Percentiles rank a stretch among this genome's conserved stretches.
Evolutionary conservation across 805 yeast genomes (phyloP).

Genomic region (Hanseniaspora occidentalis): DNA sequence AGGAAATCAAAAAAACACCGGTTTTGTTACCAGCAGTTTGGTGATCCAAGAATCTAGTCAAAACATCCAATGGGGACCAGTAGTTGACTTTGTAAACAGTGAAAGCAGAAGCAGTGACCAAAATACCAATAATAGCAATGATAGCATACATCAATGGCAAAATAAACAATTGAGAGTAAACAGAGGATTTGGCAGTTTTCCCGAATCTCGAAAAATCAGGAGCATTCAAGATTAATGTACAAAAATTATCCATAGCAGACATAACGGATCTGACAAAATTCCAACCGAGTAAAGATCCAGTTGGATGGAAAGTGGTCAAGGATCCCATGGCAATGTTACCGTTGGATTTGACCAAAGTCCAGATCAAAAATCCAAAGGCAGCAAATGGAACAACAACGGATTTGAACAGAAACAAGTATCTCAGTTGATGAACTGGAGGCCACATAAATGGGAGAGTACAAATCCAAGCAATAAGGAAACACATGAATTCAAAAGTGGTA

Average conservation of each 20-base stretch:
- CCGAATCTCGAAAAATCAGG: conserved; percentile 87
- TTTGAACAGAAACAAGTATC: conserved; percentile 76
- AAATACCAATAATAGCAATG: conserved; percentile 74
- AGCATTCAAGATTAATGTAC: conserved; percentile 77
- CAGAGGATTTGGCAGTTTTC: conserved; percentile 36
- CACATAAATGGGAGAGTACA: conserved; percentile 69
- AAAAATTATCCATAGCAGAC: conserved; percentile 77
- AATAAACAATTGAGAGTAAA: conserved; percentile 48
- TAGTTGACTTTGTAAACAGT: conserved; percentile 52
- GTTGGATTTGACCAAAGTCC: conserved; percentile 72
- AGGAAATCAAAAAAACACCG: conserved; percentile 65
- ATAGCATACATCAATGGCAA: conserved; percentile 70
- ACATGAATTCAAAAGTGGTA: conserved; percentile 57
- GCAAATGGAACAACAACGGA: conserved; percentile 72
- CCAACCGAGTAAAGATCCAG: conserved; percentile 53
- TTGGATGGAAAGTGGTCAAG: conserved; percentile 10
- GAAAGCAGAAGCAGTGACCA: conserved; percentile 71
- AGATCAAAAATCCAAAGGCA: conserved; percentile 68
- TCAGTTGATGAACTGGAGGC: conserved; percentile 70
- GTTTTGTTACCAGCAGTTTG: conserved; percentile 51
- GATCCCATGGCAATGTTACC: conserved; percentile 34
- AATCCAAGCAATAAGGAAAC: conserved; percentile 75
- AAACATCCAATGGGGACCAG: conserved; percentile 79
- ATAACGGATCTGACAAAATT: conserved; percentile 65
- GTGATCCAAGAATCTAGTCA: conserved; percentile 47